These are phyloP conservation scores for Garcia nutans DNA, from an alignment of 345 rosid species.

Conservation along the genomic window DNA sequence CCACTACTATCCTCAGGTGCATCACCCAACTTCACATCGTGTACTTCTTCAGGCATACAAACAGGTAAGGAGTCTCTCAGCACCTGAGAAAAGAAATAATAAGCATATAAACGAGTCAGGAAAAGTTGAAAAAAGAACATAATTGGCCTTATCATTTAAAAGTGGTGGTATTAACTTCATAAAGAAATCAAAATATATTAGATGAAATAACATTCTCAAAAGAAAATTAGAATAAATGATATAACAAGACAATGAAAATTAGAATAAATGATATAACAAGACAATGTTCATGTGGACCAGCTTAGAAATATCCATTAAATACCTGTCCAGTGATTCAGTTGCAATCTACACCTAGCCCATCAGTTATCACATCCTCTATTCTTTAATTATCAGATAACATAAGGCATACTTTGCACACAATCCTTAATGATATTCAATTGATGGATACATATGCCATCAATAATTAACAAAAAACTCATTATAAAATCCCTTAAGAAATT, in stretches of 20 bases:
- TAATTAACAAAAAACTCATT: neutral
- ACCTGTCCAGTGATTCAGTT: neutral
- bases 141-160: neutral
- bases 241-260: neutral
- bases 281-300: neutral
- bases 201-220: neutral
- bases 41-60: conserved; percentile 92
- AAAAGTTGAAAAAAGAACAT: neutral
- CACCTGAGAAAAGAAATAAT: conserved; percentile 46
- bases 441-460: neutral
- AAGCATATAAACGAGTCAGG: conserved; percentile 6
- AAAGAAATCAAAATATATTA: neutral
- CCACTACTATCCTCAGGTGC: conserved; percentile 57
- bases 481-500: neutral
- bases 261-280: neutral
- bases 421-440: no score
- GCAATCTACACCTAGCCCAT: neutral
- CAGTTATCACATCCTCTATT: no score
- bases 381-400: no score
- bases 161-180: neutral
- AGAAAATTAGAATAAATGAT: neutral
- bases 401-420: no score
- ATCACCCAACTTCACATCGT: conserved; percentile 92
- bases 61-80: conserved; percentile 78
- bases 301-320: neutral